Evolutionary conservation across 139 green algal genomes (phyloP).

Genomic region (Penium margaritaceum): DNA sequence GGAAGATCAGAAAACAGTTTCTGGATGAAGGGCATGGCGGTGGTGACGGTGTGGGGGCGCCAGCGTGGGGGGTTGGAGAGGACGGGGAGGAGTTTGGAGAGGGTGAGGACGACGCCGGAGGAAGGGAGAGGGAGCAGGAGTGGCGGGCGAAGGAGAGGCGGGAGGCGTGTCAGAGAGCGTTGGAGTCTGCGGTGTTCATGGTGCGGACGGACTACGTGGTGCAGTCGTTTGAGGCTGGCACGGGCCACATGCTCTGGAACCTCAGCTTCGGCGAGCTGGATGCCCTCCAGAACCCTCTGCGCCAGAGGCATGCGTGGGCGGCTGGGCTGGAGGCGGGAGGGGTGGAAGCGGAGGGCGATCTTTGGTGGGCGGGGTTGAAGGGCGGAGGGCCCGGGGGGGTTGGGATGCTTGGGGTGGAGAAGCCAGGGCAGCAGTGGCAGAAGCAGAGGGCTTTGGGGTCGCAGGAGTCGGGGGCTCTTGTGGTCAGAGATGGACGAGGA

Average conservation of each 20-base stretch:
- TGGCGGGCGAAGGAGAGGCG: not conserved
- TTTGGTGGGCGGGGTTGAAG: not conserved
- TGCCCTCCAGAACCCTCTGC: constrained; percentile 12
- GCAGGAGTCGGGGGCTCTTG: too few relatives aligned
- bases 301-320: too few relatives aligned
- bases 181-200: constrained; percentile 20
- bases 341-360: not conserved
- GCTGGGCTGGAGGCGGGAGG: not conserved
- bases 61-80: not conserved
- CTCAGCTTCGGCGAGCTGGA: constrained; percentile 30
- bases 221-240: constrained; percentile 24
- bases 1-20: too few relatives aligned
- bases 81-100: not conserved
- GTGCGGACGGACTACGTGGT: constrained; percentile 46
- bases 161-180: not conserved
- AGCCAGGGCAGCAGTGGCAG: not conserved
- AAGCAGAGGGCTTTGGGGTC: not conserved
- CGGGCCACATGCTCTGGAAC: constrained; percentile 42
- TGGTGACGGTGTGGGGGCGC: too few relatives aligned
- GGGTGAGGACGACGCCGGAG: too few relatives aligned
- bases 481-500: too few relatives aligned
- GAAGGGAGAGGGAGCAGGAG: too few relatives aligned
- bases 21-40: too few relatives aligned
- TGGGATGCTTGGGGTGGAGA: not conserved
- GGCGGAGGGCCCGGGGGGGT: not conserved